A percentile compares a stretch with the other conserved stretches of the same genome.
Conservation (phyloP, 1,284 basidiomycete species). For the Singerocomus inundabilis region DNA sequence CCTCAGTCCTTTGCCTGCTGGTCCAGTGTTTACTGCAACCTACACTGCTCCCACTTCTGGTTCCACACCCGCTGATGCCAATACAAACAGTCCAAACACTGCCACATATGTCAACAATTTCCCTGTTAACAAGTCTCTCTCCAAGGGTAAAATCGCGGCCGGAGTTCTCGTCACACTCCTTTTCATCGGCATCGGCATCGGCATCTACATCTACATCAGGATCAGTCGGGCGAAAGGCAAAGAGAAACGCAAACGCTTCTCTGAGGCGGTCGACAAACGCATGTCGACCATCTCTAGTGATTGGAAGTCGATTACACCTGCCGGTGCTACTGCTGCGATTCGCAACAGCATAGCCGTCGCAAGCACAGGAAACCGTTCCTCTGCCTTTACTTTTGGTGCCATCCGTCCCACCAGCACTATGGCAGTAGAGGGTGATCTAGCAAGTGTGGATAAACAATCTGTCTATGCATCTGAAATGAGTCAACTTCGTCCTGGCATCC, state of each 20-base stretch:
- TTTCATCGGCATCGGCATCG: slow-evolving; percentile 47
- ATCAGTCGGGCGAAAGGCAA: slow-evolving; percentile 56
- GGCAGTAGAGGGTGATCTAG: slow-evolving; percentile 43
- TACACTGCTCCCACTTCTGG: slow-evolving; percentile 50
- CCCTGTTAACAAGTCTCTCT: slow-evolving; percentile 38
- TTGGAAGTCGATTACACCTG: slow-evolving; percentile 73
- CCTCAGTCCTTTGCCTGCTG: slow-evolving; percentile 57
- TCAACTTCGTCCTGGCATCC: slow-evolving; percentile 51
- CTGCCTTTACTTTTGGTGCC: slow-evolving; percentile 54
- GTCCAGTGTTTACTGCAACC: slow-evolving; percentile 72
- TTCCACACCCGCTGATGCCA: slow-evolving; percentile 41
- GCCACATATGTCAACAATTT: slow-evolving; percentile 40
- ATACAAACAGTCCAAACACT: slow-evolving; percentile 36
- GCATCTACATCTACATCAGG: slow-evolving; percentile 53
- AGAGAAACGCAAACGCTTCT: slow-evolving; percentile 68
- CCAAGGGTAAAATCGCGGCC: slow-evolving; percentile 72
- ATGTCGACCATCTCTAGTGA: slow-evolving; percentile 78
- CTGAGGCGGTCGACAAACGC: slow-evolving; percentile 71
- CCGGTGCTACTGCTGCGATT: slow-evolving; percentile 71
- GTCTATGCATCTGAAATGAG: slow-evolving; percentile 48
- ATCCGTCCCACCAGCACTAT: slow-evolving; percentile 52
- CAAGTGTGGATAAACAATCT: slow-evolving; percentile 34
- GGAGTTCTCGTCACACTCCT: slow-evolving; percentile 76
- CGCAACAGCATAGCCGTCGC: slow-evolving; percentile 63
- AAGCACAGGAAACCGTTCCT: slow-evolving; percentile 42